These are phyloP conservation scores for Adiantum capillusveneris DNA, from an alignment of 75 land plant species.

Conservation along the genomic window DNA sequence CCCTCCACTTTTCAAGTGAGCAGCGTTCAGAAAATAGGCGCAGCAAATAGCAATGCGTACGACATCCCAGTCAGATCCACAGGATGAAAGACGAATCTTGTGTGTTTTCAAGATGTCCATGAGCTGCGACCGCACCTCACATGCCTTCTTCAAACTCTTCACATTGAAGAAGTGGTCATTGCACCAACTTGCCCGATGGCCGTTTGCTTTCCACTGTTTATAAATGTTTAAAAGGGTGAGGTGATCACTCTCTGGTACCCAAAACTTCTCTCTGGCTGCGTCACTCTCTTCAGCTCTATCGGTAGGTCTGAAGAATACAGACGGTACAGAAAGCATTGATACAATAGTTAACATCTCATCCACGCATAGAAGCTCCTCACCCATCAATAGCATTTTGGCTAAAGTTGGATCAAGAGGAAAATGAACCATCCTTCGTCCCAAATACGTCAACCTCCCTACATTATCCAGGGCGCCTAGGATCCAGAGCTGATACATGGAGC, in stretches of 20 bases:
- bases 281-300: slow-evolving; percentile 97
- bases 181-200: slow-evolving; percentile 89
- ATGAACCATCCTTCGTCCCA: slow-evolving; percentile 97
- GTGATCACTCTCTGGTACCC: slow-evolving; percentile 97
- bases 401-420: slow-evolving; percentile 97
- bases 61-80: slow-evolving; percentile 82
- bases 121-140: slow-evolving; percentile 92
- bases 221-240: slow-evolving; percentile 86
- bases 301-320: slow-evolving; percentile 90
- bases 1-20: slow-evolving; percentile 83
- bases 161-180: slow-evolving; percentile 88
- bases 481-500: slow-evolving; percentile 99
- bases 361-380: slow-evolving; percentile 72
- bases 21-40: slow-evolving; percentile 94
- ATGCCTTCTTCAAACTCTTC: slow-evolving; percentile 77
- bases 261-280: slow-evolving; percentile 93
- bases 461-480: slow-evolving; percentile 90
- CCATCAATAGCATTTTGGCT: slow-evolving; percentile 93
- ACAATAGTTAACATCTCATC: slow-evolving; percentile 88
- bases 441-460: slow-evolving; percentile 65
- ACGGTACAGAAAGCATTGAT: slow-evolving; percentile 97
- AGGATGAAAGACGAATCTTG: slow-evolving; percentile 71
- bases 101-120: slow-evolving; percentile 76
- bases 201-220: slow-evolving; percentile 75
- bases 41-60: slow-evolving; percentile 89